Evolutionary conservation across 768 basidiomycete species (phyloP).

Genomic region (Termitomyces sp.): DNA sequence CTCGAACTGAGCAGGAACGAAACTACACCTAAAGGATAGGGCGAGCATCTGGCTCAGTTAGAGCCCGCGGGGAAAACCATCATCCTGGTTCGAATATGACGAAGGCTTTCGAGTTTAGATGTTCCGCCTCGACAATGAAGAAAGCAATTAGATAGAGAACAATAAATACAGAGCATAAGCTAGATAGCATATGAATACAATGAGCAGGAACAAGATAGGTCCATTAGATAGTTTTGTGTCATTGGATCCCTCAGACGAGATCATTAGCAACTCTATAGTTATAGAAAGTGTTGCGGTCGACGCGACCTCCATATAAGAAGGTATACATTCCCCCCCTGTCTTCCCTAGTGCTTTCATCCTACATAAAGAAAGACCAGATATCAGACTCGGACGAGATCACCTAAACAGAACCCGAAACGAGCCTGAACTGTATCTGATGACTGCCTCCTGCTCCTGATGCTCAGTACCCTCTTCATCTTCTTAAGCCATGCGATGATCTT

Average conservation of each 20-base stretch:
- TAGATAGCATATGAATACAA: neutral
- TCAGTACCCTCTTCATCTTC: neutral
- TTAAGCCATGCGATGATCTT: neutral
- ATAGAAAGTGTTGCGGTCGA: neutral
- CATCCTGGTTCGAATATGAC: neutral
- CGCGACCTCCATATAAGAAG: neutral
- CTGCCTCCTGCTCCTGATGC: neutral
- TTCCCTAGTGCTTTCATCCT: neutral
- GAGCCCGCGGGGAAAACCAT: neutral
- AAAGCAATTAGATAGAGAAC: neutral
- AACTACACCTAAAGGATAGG: neutral
- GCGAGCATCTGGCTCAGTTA: neutral
- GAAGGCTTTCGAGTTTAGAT: neutral
- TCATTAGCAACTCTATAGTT: neutral
- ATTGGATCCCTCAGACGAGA: neutral
- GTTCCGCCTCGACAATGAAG: neutral
- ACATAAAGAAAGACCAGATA: neutral
- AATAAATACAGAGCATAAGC: neutral
- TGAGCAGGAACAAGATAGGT: neutral
- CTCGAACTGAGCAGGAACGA: neutral
- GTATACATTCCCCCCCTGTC: neutral
- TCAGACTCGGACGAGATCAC: neutral
- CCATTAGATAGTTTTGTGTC: neutral
- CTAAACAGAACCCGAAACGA: neutral
- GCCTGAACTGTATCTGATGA: neutral